Evolutionary conservation across 2,329 filamentous ascomycete species (phyloP).

Genomic region (Diaporthe citrichinensis): DNA sequence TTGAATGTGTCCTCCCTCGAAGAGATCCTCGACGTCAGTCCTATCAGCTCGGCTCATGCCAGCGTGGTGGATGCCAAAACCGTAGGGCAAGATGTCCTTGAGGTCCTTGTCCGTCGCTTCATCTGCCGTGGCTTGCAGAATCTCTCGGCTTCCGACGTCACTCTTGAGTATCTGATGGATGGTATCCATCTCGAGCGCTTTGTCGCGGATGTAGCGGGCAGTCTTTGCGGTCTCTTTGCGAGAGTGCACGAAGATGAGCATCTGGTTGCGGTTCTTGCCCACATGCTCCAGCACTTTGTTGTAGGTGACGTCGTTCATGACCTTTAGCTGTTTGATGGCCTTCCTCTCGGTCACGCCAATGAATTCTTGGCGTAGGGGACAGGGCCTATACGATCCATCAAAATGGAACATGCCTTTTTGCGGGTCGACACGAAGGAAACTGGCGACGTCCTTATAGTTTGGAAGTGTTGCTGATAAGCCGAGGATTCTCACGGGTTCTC

Average conservation of each 20-base stretch:
- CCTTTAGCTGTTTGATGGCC: conserved; percentile 98
- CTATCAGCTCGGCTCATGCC: conserved; percentile 97
- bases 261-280: conserved; percentile 92
- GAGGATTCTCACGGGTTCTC: conserved; percentile 90
- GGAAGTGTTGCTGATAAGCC: conserved; percentile 95
- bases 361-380: conserved; percentile 95
- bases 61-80: conserved; percentile 98
- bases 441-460: conserved; percentile 96
- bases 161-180: conserved; percentile 95
- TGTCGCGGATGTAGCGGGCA: conserved; percentile 94
- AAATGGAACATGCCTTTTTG: conserved; percentile 94
- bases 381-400: conserved; percentile 93
- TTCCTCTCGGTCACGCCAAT: conserved; percentile 98
- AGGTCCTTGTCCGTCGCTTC: conserved; percentile 87
- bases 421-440: conserved; percentile 91
- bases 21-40: conserved; percentile 94
- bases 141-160: conserved; percentile 91
- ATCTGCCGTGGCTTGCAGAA: conserved; percentile 87
- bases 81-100: conserved; percentile 95
- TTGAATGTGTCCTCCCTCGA: conserved; percentile 90
- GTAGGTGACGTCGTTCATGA: conserved; percentile 99
- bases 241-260: conserved; percentile 99
- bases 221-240: conserved; percentile 99
- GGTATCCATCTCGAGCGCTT: conserved; percentile 95
- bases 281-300: conserved; percentile 98